Conservation (phyloP, 2,329 filamentous ascomycete species). For the Pyrenophora tritici-repentis region DNA sequence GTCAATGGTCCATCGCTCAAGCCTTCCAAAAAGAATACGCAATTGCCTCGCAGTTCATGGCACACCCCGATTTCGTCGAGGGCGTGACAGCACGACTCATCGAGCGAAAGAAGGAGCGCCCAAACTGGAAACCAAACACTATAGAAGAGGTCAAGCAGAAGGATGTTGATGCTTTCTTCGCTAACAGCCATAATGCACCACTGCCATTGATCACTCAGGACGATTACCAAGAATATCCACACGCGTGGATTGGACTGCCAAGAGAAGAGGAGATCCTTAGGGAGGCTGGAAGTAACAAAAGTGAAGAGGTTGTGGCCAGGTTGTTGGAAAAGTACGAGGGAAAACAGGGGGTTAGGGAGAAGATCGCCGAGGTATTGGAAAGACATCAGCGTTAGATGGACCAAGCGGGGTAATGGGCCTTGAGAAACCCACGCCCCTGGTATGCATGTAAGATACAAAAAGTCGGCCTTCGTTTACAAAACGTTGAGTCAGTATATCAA, state of each 20-base stretch:
- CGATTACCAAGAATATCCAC: slow-evolving; percentile 76
- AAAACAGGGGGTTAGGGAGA: slow-evolving; percentile 59
- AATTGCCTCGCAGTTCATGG: slow-evolving; percentile 88
- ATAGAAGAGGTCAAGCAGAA: slow-evolving; percentile 68
- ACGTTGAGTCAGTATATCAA: too few species aligned
- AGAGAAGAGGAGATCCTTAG: slow-evolving; percentile 65
- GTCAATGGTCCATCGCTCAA: slow-evolving; percentile 77
- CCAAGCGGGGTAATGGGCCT: too few species aligned
- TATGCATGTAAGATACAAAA: neutral
- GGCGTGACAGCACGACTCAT: slow-evolving; percentile 84
- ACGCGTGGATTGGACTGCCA: slow-evolving; percentile 72
- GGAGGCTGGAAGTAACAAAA: slow-evolving; percentile 44
- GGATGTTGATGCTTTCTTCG: slow-evolving; percentile 73
- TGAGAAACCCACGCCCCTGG: neutral
- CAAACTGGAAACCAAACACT: slow-evolving; percentile 76
- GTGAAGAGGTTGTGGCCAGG: slow-evolving; percentile 46
- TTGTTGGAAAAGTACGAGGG: slow-evolving; percentile 50
- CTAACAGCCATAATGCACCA: slow-evolving; percentile 18
- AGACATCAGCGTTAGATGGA: slow-evolving; percentile 15
- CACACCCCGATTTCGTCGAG: slow-evolving; percentile 85
- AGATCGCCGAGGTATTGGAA: slow-evolving; percentile 67
- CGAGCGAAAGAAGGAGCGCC: slow-evolving; percentile 67
- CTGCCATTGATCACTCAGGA: slow-evolving; percentile 66
- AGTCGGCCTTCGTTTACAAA: too few species aligned
- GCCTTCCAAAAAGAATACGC: slow-evolving; percentile 85